phyloP scores from a whole-genome alignment of 1,139 yeast species.

The Kodamaea ohmeri region DNA sequence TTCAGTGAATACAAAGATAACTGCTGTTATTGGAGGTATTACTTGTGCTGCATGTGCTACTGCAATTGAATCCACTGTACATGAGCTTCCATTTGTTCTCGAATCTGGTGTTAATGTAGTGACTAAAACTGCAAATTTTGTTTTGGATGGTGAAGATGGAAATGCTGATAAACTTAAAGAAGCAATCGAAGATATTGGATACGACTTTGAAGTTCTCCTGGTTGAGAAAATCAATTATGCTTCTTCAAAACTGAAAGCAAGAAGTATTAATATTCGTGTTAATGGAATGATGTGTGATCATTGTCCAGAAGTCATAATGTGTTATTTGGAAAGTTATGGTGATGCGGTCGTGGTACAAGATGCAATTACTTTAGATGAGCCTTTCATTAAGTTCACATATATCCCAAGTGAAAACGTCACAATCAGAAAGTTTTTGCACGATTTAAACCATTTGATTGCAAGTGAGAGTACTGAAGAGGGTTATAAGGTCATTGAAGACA shows the following conservation, averaged over 20 bases:
- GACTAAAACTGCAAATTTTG: constrained; percentile 59
- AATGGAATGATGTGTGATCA: constrained; percentile 70
- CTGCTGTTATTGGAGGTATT: constrained; percentile 69
- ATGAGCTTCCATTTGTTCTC: constrained; percentile 51
- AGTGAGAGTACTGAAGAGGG: constrained; percentile 19
- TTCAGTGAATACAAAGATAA: constrained; percentile 46
- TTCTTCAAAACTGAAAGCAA: constrained; percentile 42
- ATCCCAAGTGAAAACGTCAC: constrained; percentile 56
- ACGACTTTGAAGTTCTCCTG: constrained; percentile 49
- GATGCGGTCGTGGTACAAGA: constrained; percentile 56
- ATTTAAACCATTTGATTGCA: constrained; percentile 46
- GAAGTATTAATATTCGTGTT: constrained; percentile 58
- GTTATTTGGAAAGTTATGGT: constrained; percentile 52
- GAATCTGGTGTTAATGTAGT: constrained; percentile 56
- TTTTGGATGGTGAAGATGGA: constrained; percentile 36
- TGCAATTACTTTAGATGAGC: constrained; percentile 53
- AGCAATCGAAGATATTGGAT: constrained; percentile 64
- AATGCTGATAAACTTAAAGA: constrained; percentile 41
- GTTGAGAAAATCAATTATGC: constrained; percentile 44
- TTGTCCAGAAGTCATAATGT: constrained; percentile 60
- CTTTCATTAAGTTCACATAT: constrained; percentile 62
- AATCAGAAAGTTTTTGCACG: constrained; percentile 50
- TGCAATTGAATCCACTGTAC: constrained; percentile 50
- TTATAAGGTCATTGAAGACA: constrained; percentile 23
- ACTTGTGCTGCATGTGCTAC: constrained; percentile 72